Base-by-base conservation (phyloP, 805 yeast species). In the Kodamaea restingae region DNA sequence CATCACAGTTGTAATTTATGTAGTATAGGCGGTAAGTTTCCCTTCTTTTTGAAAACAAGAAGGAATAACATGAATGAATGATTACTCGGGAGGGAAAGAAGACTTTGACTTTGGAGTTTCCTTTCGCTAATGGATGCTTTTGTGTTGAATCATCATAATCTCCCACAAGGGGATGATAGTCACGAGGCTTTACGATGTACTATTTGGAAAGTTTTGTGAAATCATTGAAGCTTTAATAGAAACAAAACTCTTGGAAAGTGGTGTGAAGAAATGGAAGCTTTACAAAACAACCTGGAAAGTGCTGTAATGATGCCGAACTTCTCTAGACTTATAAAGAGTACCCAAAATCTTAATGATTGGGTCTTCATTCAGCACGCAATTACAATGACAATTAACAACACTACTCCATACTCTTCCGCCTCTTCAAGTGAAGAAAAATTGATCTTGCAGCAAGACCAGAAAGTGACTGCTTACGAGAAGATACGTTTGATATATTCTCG, bases 401-500 rank as follows among this genome's bases (percentile, higher is more conserved):
- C 30, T 5, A 20, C 35, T 4, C 14, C 29, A 8, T 36, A 29
- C 21, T 17, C 26, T 15, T 36, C 39, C 10, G 34, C 20, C 5
- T 9, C 35, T 21, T 36, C 39, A 15, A 36, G 39, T n/a, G 34
- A 29, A n/a, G 35, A 20, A 21, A n/a, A 30, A 12, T 30, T 30
- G 32, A 17, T 18, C 18, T 21, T 15, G 11, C n/a, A 11, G 8
- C n/a, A 14, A 7, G 18, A 27, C 4, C 11, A 14, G 12, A 20
- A 25, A 18, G 42, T 37, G 36, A 59, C 63, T 36, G 45, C 55
- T 7, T 62, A 47, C 36, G 66, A 61, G 40, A 47, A 50, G 31
- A 47, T 61, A 11, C 54, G 51, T 18, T 47, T 48, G 40, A 51
- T 62, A 38, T 62, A 61, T 47, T 45, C 54, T 30, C 53, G 63